Percentiles rank a stretch among this genome's conserved stretches.
phyloP scores from a whole-genome alignment of 495 filamentous ascomycete species.

The Tuber umbilicatum region DNA sequence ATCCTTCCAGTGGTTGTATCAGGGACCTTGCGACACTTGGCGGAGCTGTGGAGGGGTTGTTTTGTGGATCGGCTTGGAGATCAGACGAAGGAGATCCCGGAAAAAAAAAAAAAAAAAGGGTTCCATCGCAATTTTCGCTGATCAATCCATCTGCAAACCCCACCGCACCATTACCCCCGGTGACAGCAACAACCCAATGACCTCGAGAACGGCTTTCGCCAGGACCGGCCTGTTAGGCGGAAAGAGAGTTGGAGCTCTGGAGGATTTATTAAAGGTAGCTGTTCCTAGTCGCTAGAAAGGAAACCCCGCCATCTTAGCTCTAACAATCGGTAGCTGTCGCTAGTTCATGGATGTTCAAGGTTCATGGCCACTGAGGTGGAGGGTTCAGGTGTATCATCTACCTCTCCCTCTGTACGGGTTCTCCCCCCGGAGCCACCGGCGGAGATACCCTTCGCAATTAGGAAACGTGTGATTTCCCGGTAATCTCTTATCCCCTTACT shows the following conservation, averaged over 20 bases:
- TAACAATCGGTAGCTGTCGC: constrained; percentile 8
- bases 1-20: constrained; percentile 3
- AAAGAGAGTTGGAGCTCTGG: constrained; percentile 3
- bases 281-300: neutral
- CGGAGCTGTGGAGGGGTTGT: constrained; percentile 1
- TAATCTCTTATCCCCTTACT: neutral
- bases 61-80: constrained; percentile 8
- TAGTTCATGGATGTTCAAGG: constrained; percentile 44
- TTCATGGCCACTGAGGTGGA: constrained; percentile 72
- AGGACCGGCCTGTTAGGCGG: constrained; percentile 13
- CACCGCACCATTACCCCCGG: neutral
- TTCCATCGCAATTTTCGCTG: constrained; percentile 26
- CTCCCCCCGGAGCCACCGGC: constrained; percentile 19
- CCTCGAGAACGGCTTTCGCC: constrained; percentile 17
- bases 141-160: constrained; percentile 8
- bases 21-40: constrained; percentile 8
- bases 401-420: constrained; percentile 14
- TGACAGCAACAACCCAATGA: constrained; percentile 21
- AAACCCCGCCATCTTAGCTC: neutral
- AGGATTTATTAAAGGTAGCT: constrained; percentile 27
- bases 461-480: constrained; percentile 19
- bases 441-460: constrained; percentile 31
- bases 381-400: constrained; percentile 33
- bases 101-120: constrained; percentile 31
- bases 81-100: constrained; percentile 14